Evolutionary conservation across 2,329 filamentous ascomycete genomes (phyloP), one percentile per base, ranked within the genome.

Genomic region (Exophiala dermatitidis): DNA sequence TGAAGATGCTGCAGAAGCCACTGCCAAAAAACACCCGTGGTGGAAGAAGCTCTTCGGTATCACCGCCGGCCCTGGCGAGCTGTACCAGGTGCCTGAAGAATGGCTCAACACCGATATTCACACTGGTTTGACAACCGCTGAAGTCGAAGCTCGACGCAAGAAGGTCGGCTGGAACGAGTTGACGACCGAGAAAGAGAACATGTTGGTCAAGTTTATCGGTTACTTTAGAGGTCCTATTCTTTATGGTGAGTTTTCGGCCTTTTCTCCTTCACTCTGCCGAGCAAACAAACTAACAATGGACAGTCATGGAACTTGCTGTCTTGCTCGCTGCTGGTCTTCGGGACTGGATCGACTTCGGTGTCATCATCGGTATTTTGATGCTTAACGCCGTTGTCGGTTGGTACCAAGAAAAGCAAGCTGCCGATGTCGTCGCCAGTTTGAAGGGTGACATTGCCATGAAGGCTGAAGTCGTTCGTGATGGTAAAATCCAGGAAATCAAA

Each of bases 381-480:
- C 82, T 89, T 59, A 89, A 89, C 74, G 85, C 85, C 61, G 73
- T 83, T 60, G 85, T 88, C 69, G 85, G 85, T 75, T 88, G 84
- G 81, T 88, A 88, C 70, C 85, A 88, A 70, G 85, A 88, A 72
- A 88, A 88, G 75, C 84, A 88, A 72, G 85, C 85, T 64, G 85
- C 84, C 62, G 85, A 88, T 71, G 84, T 88, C 65, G 84, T 87
- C 65, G 84, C 84, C 52, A 81, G 76, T 59, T 74, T 88, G 58
- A 88, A 88, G 76, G 85, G 85, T 74, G 85, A 88, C 66, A 88
- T 89, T 66, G 85, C 85, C 64, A 85, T 88, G 82, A 84, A 81
- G 72, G 80, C 83, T 45, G 76, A 74, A 58, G 83, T 85, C 65
- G 71, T 88, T 62, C 84, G 85, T 65, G 77, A 86, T 66, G 84